Evolutionary conservation across 192 early-diverging fungal species (phyloP).

Genomic region (Backusella psychrophila): DNA sequence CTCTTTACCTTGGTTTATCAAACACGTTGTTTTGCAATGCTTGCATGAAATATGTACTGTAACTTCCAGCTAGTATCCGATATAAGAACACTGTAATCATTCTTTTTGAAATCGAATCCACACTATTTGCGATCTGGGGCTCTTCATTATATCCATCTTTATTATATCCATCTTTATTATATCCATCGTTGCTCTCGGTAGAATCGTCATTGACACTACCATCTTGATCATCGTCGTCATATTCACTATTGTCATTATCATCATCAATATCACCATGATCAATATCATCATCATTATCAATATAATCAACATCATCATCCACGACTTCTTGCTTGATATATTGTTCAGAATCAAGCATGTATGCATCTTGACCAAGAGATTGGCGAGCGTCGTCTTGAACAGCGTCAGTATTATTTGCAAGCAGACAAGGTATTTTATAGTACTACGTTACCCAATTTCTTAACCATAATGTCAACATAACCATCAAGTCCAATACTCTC

Average conservation of each 20-base stretch:
- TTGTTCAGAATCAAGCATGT: not conserved
- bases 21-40: not conserved
- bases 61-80: not conserved
- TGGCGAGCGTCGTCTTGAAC: not conserved
- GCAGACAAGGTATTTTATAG: not conserved
- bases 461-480: not conserved
- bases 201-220: too few species aligned
- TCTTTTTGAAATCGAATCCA: not conserved
- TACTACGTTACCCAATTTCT: not conserved
- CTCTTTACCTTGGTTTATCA: not conserved
- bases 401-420: not conserved
- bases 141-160: too few species aligned
- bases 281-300: not conserved
- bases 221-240: not conserved
- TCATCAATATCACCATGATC: not conserved
- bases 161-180: too few species aligned
- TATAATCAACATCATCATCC: not conserved
- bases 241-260: too few species aligned
- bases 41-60: not conserved
- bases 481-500: not conserved
- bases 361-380: not conserved
- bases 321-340: too few species aligned
- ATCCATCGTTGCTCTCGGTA: too few species aligned
- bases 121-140: not conserved
- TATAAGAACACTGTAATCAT: not conserved